Evolutionary conservation across 495 filamentous ascomycete species (phyloP), one percentile per base, ranked within the genome.

Genomic region (Lasiosphaeria miniovina): DNA sequence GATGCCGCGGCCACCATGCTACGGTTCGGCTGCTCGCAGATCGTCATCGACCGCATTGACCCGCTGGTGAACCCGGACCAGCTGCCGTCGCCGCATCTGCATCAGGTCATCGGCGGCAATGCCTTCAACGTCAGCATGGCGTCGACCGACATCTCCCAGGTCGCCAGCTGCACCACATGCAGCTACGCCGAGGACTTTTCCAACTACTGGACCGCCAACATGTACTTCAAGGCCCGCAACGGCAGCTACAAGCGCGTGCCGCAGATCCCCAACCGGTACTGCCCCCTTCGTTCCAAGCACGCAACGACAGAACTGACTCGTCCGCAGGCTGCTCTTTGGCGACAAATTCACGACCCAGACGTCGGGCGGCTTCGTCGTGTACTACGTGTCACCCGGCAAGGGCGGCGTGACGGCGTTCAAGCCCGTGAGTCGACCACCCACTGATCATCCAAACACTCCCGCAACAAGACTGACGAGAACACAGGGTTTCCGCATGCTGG

Each of bases 161-260:
- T 73, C 32, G 66, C 70, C 35, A 68, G 55, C 7, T 75, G 73
- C 61, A 75, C 73, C 4, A 74, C 67, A 3, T 75, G 73, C 51
- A 73, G 64, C 49, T 74, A 70, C 40, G 63, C 66, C 52, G 71
- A 75, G 0, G 70, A 75, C 57, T 65, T 74, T 38, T 74, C 70
- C 49, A 79, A 79, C 70, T 77, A 79, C 65, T 77, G 74, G 76
- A 76, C 76, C 6, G 75, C 74, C 36, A 72, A 73, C 52, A 50
- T 78, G 41, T 77, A 75, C 61, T 78, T 78, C 58, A 69, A 66
- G 58, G 70, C 74, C 8, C 55, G 67, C 10, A 78, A 77, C 52
- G 74, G 74, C 0, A 70, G 70, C 2, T 77, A 71, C 45, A 76
- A 74, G 50, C 67, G 75, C 0, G 74, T 77, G 1, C 74, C 73